A percentile compares a stretch with the other conserved stretches of the same genome.
Evolutionary conservation across 2,329 filamentous ascomycete genomes (phyloP).

Genomic region (Zasmidium cellare): DNA sequence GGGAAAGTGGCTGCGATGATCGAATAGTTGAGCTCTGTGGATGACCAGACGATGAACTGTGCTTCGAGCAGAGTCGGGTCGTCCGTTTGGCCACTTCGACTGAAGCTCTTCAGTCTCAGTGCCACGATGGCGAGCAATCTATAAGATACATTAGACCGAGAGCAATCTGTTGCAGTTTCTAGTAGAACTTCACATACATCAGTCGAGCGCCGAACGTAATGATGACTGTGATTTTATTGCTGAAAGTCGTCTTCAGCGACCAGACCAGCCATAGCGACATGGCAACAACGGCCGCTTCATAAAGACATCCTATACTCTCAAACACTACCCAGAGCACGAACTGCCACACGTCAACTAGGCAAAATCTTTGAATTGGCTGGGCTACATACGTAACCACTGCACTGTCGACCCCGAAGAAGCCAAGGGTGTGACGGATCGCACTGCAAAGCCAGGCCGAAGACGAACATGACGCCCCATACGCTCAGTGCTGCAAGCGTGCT

Average conservation of each 20-base stretch:
- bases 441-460: neutral
- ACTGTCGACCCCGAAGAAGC: neutral
- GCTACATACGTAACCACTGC: neutral
- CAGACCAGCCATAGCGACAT: neutral
- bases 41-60: neutral
- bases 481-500: neutral
- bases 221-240: neutral
- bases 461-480: neutral
- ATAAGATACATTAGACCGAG: neutral
- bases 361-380: too few relatives aligned
- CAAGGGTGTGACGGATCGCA: neutral
- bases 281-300: neutral
- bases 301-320: neutral
- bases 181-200: neutral
- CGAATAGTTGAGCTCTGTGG: neutral
- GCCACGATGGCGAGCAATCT: neutral
- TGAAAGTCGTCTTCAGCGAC: neutral
- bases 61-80: neutral
- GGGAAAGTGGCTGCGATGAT: neutral
- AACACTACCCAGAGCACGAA: neutral
- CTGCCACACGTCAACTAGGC: neutral
- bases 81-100: neutral
- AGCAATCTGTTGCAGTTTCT: neutral
- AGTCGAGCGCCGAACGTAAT: neutral
- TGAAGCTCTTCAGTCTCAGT: neutral